Percentiles rank a stretch among this genome's conserved stretches.
Evolutionary conservation across 352 stramenopile species (phyloP).

Genomic region (Thalassiosira livingstoniorum): DNA sequence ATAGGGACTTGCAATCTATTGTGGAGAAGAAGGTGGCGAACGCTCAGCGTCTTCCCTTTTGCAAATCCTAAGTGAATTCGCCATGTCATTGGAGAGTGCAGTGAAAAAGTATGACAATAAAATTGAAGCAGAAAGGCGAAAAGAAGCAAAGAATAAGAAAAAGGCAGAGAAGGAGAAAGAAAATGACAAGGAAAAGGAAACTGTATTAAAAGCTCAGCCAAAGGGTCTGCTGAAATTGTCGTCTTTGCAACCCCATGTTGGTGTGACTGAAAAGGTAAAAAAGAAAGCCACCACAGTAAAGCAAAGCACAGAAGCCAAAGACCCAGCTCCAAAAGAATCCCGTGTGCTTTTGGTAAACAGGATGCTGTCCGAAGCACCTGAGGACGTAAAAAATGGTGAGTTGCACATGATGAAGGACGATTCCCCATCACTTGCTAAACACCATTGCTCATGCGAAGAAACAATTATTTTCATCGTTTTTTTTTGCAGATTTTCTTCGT

Average conservation of each 20-base stretch:
- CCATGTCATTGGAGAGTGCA: conserved; percentile 66
- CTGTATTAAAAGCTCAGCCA: conserved; percentile 7
- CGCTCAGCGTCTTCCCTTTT: conserved; percentile 63
- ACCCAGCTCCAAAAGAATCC: too few species aligned
- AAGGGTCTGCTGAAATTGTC: conserved; percentile 46
- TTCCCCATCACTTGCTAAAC: too few species aligned
- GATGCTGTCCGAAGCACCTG: conserved; percentile 77
- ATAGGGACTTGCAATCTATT: conserved; percentile 77
- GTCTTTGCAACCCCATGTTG: conserved; percentile 51
- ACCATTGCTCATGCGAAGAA: background rate
- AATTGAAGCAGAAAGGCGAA: conserved; percentile 55
- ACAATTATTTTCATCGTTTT: background rate
- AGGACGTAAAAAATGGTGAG: conserved; percentile 65
- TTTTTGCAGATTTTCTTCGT: conserved; percentile 68
- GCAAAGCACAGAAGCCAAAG: conserved; percentile 15
- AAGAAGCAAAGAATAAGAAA: conserved; percentile 48
- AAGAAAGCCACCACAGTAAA: conserved; percentile 11
- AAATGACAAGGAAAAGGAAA: conserved; percentile 60
- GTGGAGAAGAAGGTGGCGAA: conserved; percentile 78
- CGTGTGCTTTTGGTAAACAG: conserved; percentile 79
- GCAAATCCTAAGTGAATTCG: conserved; percentile 80
- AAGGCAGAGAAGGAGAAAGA: conserved; percentile 25
- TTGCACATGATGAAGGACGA: too few species aligned
- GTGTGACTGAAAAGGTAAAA: conserved; percentile 39
- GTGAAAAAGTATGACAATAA: conserved; percentile 81